Conservation (phyloP, 768 basidiomycete species). For the Cyclocybe cylindracea region DNA sequence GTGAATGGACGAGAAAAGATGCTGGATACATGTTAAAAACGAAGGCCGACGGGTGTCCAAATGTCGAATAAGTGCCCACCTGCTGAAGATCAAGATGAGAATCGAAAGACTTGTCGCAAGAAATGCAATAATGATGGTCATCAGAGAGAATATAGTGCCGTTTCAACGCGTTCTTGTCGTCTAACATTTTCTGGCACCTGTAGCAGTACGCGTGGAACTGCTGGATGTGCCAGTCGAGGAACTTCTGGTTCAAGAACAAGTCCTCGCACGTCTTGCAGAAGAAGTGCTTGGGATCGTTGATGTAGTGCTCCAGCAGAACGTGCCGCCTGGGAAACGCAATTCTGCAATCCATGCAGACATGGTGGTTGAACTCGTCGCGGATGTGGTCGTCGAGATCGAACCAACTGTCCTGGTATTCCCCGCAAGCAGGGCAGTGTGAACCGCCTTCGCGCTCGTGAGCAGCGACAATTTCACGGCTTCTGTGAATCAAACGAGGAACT, state of each 20-base stretch:
- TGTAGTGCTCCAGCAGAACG: conserved; percentile 51
- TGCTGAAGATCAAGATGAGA: conserved; percentile 27
- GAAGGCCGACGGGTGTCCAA: not conserved
- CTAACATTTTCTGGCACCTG: conserved; percentile 43
- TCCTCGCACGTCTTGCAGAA: conserved; percentile 55
- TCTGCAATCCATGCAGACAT: conserved; percentile 46
- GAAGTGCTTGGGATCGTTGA: conserved; percentile 46
- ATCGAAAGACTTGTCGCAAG: conserved; percentile 45
- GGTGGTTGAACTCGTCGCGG: conserved; percentile 36
- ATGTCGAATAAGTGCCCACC: conserved; percentile 3
- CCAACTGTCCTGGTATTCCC: not conserved
- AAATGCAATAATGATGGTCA: conserved; percentile 42
- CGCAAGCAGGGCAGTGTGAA: too few relatives aligned
- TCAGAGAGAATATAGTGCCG: conserved; percentile 51
- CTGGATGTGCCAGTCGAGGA: conserved; percentile 42
- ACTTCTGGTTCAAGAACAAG: conserved; percentile 35
- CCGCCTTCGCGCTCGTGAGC: too few relatives aligned
- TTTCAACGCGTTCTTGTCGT: conserved; percentile 34
- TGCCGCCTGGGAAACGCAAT: conserved; percentile 41
- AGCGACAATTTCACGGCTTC: too few relatives aligned
- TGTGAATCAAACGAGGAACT: too few relatives aligned
- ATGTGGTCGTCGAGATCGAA: conserved; percentile 36
- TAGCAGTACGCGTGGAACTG: conserved; percentile 43
- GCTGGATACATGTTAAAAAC: conserved; percentile 20
- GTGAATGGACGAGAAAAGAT: conserved; percentile 57